Evolutionary conservation across 306 rosid species (phyloP).

Genomic region (Cyamopsis tetragonoloba): DNA sequence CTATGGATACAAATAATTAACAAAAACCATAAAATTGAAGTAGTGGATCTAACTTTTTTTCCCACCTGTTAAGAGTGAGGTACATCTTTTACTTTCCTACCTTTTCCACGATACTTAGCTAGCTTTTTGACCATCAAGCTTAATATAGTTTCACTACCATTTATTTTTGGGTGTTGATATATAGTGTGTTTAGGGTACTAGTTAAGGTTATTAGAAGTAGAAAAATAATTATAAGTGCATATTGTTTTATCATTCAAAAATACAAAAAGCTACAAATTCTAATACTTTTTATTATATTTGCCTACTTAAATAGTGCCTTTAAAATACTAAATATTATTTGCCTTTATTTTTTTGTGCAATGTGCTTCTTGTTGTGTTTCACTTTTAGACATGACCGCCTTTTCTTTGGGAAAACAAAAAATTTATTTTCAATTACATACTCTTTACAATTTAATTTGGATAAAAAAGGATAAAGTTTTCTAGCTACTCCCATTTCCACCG

Average conservation of each 20-base stretch:
- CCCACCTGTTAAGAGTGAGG: constrained; percentile 27
- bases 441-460: constrained; percentile 17
- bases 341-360: constrained; percentile 43
- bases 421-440: background rate
- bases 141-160: constrained; percentile 29
- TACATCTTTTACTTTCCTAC: constrained; percentile 49
- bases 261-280: no score
- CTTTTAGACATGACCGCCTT: constrained; percentile 32
- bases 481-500: background rate
- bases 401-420: constrained; percentile 30
- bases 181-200: no score
- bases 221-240: no score
- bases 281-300: no score
- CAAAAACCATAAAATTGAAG: constrained; percentile 33
- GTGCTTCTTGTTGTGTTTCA: constrained; percentile 43
- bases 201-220: no score
- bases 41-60: constrained; percentile 40
- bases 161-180: no score
- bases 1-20: constrained; percentile 30
- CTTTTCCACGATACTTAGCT: constrained; percentile 42
- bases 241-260: no score
- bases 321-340: no score
- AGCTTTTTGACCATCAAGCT: constrained; percentile 71
- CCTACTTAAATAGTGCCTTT: no score
- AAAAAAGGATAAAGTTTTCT: background rate